Percentiles rank a stretch among this genome's conserved stretches.
phyloP scores from a whole-genome alignment of 768 basidiomycete species.

The Trametes meyenii region DNA sequence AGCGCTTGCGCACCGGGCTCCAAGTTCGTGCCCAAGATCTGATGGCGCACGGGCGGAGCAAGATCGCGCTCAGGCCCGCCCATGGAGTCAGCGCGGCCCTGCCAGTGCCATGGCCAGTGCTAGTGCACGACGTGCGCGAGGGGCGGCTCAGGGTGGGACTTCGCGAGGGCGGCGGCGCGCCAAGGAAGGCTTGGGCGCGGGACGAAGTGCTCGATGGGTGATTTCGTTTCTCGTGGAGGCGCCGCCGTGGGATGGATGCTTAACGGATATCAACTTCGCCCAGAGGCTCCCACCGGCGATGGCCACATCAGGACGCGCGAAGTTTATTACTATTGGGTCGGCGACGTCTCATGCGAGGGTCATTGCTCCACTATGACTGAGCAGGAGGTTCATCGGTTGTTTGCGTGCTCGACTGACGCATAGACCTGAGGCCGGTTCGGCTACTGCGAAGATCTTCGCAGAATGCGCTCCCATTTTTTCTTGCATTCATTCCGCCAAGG shows the following conservation, averaged over 20 bases:
- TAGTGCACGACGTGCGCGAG: not conserved
- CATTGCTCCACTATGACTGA: no score
- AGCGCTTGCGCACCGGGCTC: not conserved
- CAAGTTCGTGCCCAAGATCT: not conserved
- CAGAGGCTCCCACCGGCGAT: not conserved
- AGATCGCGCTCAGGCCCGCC: slow-evolving; percentile 5
- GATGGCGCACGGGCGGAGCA: not conserved
- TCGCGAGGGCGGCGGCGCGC: not conserved
- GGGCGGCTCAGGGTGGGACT: not conserved
- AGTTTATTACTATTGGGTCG: not conserved
- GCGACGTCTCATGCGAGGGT: not conserved
- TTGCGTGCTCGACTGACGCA: no score
- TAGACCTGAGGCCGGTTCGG: no score
- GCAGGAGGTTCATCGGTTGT: no score
- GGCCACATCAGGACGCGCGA: not conserved
- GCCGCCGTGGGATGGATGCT: not conserved
- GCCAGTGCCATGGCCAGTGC: no score
- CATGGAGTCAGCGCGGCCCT: not conserved
- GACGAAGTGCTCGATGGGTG: not conserved
- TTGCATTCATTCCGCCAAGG: no score
- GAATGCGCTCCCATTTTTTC: no score
- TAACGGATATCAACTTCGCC: not conserved
- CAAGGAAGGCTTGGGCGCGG: no score
- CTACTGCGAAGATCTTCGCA: no score
- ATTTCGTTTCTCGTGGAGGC: not conserved